Percentiles rank a stretch among this genome's conserved stretches.
phyloP scores from a whole-genome alignment of 2,329 filamentous ascomycete species.

The Curvularia sp. region DNA sequence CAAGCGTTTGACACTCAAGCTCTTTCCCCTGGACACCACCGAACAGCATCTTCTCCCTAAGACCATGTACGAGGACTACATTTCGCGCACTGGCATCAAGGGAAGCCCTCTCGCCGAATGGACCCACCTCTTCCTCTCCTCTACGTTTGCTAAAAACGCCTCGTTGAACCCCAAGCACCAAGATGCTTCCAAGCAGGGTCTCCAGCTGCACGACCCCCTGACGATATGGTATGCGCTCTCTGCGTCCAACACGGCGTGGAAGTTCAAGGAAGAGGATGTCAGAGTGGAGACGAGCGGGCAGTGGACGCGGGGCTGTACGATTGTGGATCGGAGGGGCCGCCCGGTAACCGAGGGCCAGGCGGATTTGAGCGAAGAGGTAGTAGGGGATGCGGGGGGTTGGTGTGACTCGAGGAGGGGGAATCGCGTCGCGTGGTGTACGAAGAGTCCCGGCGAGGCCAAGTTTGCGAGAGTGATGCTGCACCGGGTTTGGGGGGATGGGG shows the following conservation, averaged over 20 bases:
- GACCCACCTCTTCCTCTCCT: conserved; percentile 53
- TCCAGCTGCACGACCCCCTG: conserved; percentile 58
- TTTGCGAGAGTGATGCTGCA: conserved; percentile 73
- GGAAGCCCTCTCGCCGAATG: conserved; percentile 56
- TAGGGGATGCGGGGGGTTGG: conserved; percentile 80
- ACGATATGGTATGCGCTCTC: conserved; percentile 49
- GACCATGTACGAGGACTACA: conserved; percentile 47
- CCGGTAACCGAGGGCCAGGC: conserved; percentile 55
- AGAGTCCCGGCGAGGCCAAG: conserved; percentile 69
- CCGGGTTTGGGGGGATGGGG: conserved; percentile 63
- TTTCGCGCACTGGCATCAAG: conserved; percentile 27
- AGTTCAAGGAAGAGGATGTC: conserved; percentile 70
- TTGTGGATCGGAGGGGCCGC: conserved; percentile 75
- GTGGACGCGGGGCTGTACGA: conserved; percentile 92
- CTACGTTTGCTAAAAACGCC: conserved; percentile 56
- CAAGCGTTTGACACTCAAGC: conserved; percentile 52
- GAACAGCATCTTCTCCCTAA: conserved; percentile 53
- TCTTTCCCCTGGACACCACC: conserved; percentile 60
- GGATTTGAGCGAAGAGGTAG: conserved; percentile 54
- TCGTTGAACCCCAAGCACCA: conserved; percentile 46
- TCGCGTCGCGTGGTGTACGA: conserved; percentile 75
- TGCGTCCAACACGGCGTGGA: conserved; percentile 37
- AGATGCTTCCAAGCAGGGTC: conserved; percentile 45
- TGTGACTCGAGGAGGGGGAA: conserved; percentile 77
- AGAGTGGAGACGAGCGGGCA: conserved; percentile 88